A percentile compares a stretch with the other conserved stretches of the same genome.
phyloP scores from a whole-genome alignment of 148 eudicot genomes.

The Hydrangea macrophylla region DNA sequence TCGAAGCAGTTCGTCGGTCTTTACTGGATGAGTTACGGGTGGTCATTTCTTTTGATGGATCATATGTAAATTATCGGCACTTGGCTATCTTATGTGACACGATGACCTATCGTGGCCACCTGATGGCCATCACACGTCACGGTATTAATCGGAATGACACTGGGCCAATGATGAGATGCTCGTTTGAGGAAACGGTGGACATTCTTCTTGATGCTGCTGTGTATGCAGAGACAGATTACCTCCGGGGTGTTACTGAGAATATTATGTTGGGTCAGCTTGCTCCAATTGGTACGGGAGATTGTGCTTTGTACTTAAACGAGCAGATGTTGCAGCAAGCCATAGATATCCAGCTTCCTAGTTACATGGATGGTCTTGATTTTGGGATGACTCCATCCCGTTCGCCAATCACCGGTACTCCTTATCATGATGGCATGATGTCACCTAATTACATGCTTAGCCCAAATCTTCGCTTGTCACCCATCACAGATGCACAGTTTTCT shows the following conservation, averaged over 20 bases:
- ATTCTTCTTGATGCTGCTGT: slow-evolving; percentile 99
- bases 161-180: slow-evolving; percentile 98
- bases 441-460: slow-evolving; percentile 84
- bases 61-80: slow-evolving; percentile 94
- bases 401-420: slow-evolving; percentile 78
- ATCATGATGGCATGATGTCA: slow-evolving; percentile 90
- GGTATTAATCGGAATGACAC: slow-evolving; percentile 95
- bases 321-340: slow-evolving; percentile 93
- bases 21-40: slow-evolving; percentile 92
- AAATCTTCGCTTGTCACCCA: slow-evolving; percentile 50
- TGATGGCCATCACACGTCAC: slow-evolving; percentile 98
- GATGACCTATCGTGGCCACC: slow-evolving; percentile 97
- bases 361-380: slow-evolving; percentile 81
- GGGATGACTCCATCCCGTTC: slow-evolving; percentile 95
- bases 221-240: slow-evolving; percentile 78
- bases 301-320: slow-evolving; percentile 76
- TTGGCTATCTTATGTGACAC: slow-evolving; percentile 96
- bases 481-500: slow-evolving; percentile 54
- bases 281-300: slow-evolving; percentile 95
- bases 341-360: slow-evolving; percentile 89
- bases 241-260: slow-evolving; percentile 97
- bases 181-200: slow-evolving; percentile 99
- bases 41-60: slow-evolving; percentile 96
- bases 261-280: slow-evolving; percentile 98
- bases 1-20: slow-evolving; percentile 92